Base-by-base conservation (phyloP, 352 stramenopile species). In the Pythium biforme region DNA sequence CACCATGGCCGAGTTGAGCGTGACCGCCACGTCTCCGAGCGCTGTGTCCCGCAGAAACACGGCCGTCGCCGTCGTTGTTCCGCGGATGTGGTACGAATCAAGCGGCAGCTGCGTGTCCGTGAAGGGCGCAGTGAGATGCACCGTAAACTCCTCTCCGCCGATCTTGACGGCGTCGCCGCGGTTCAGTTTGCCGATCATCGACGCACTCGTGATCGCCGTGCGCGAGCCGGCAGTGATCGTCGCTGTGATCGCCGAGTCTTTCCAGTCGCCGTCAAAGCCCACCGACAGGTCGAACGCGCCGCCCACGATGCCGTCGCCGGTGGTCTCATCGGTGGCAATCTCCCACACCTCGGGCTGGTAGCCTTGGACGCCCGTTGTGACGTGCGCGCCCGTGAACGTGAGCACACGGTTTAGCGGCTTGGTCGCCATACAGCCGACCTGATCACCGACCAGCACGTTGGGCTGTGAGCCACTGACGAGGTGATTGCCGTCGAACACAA, bases 281-380 rank as follows among this genome's bases (percentile, higher is more conserved):
- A 94, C 60, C 0, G 85, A 94, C 23, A 94, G 34, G 37, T 91
- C 82, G 39, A 94, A 90, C 19, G 68, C 79, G 1, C 85, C 85
- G 33, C 76, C 75, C 1, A 94, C 22, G 10, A 85, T 51, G 3
- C 73, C 73, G 8, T 47, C 45, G 0, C 63, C 67, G 3, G 59
- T 45, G 7, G 61, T 72, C 12, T 83, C 70, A 19, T 69, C 57
- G 2, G 82, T 88, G 48, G 73, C 59, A 29, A 92, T 71, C 60
- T 90, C 66, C 81, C 82, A 91, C 14, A 92, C 63, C 50, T 90
- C 83, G 1, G 82, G 82, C 20, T 74, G 69, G 57, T 81, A 90
- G 11, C 76, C 81, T 5, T 70, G 27, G 0, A 77, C 69, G 0
- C 82, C 82, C 0, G 60, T 49, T 15, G 65, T 81, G 3, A 88